Evolutionary conservation across 2,329 filamentous ascomycete species (phyloP).

Genomic region (Intubia oerlemansii): DNA sequence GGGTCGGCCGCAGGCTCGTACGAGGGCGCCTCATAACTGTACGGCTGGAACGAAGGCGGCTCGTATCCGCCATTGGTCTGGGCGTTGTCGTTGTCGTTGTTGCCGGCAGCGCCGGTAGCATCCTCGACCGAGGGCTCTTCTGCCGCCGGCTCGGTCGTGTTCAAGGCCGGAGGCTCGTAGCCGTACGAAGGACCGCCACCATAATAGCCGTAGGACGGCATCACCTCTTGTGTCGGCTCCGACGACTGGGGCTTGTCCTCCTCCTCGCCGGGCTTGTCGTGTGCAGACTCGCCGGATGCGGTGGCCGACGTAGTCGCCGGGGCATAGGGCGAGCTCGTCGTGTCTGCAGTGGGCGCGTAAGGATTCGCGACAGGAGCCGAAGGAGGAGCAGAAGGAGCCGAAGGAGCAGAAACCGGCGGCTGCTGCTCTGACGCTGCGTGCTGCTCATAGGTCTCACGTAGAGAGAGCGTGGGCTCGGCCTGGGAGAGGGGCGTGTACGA

Average conservation of each 20-base stretch:
- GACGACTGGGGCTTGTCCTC: not conserved
- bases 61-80: slow-evolving; percentile 27
- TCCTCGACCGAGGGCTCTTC: slow-evolving; percentile 2
- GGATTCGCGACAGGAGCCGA: no score
- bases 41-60: slow-evolving; percentile 39
- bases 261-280: not conserved
- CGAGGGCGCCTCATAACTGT: slow-evolving; percentile 34
- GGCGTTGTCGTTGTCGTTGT: slow-evolving; percentile 24
- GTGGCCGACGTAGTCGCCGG: slow-evolving; percentile 1
- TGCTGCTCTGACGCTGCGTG: no score
- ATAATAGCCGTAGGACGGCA: slow-evolving; percentile 17
- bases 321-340: slow-evolving; percentile 8
- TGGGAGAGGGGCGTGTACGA: slow-evolving; percentile 9
- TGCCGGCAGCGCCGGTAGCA: slow-evolving; percentile 6
- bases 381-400: no score
- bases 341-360: slow-evolving; percentile 4
- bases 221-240: no score
- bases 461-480: slow-evolving; percentile 2
- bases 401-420: no score
- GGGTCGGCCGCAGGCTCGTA: no score
- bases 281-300: not conserved
- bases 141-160: slow-evolving; percentile 10
- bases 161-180: slow-evolving; percentile 25
- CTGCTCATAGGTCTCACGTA: no score
- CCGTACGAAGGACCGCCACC: slow-evolving; percentile 26